Conservation (phyloP, 441 rosid genomes). For the Rhodomyrtus psidioides region DNA sequence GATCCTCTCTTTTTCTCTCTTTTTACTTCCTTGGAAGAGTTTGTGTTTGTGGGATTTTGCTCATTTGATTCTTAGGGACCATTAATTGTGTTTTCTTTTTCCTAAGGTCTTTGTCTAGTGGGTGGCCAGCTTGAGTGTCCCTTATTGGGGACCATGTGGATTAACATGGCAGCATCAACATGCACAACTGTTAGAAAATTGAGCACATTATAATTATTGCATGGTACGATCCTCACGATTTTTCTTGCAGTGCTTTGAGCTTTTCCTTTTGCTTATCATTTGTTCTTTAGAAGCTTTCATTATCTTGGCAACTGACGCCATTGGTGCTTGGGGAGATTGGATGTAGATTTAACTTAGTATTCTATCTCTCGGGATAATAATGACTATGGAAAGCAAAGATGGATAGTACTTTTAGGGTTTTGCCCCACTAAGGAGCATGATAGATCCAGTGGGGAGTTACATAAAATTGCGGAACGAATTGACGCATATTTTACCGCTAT, state of each 20-base stretch:
- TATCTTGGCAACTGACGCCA: conserved; percentile 6
- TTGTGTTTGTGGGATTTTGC: background rate
- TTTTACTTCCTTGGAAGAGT: background rate
- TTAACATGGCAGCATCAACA: conserved; percentile 25
- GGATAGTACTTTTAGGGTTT: background rate
- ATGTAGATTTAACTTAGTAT: background rate
- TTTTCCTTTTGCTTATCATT: conserved; percentile 3
- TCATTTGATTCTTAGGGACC: background rate
- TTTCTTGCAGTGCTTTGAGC: background rate
- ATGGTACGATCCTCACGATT: background rate
- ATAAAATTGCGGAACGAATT: background rate
- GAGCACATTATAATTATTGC: conserved; percentile 3
- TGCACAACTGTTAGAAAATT: background rate
- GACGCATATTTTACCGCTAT: background rate
- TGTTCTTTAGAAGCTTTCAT: conserved; percentile 18
- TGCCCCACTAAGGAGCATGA: background rate
- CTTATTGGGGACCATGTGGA: conserved; percentile 40
- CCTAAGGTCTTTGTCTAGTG: background rate
- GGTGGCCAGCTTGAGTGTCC: conserved; percentile 27
- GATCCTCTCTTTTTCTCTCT: background rate
- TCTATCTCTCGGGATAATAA: background rate
- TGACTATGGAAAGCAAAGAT: background rate
- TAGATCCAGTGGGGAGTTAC: background rate
- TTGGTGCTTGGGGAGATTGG: background rate
- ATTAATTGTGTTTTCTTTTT: background rate